Conservation (phyloP, 441 rosid genomes). For the Pelargonium citronellum region DNA sequence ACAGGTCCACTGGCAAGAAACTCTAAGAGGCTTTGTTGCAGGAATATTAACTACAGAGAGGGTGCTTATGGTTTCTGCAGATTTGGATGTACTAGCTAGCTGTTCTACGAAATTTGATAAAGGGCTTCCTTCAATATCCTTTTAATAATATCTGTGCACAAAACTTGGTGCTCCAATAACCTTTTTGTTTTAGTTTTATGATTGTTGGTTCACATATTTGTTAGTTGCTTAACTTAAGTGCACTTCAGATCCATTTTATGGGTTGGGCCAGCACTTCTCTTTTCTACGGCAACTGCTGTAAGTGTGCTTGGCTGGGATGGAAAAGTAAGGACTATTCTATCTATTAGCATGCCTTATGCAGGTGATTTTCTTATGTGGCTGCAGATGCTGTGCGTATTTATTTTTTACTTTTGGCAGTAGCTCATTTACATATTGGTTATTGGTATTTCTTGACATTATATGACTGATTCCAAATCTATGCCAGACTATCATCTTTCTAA, state of each 20-base stretch:
- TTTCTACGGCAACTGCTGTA: conserved; percentile 82
- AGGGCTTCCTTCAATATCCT: conserved; percentile 98
- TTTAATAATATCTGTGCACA: conserved; percentile 13
- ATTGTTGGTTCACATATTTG: conserved; percentile 23
- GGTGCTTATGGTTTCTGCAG: conserved; percentile 87
- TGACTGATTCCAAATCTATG: conserved; percentile 9
- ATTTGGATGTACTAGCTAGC: conserved; percentile 81
- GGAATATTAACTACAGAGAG: conserved; percentile 88
- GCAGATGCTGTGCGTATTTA: not conserved
- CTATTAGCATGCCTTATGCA: conserved; percentile 83
- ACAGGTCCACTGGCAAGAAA: conserved; percentile 97
- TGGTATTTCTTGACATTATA: conserved; percentile 1
- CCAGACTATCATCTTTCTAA: conserved; percentile 18
- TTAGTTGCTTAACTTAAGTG: conserved; percentile 50
- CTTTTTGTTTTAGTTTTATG: not conserved
- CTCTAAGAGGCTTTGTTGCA: conserved; percentile 84
- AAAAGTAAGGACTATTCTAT: conserved; percentile 75
- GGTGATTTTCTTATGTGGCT: conserved; percentile 38
- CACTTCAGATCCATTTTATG: conserved; percentile 93
- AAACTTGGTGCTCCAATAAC: conserved; percentile 12
- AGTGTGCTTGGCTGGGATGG: conserved; percentile 99
- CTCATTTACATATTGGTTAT: no score
- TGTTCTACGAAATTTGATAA: conserved; percentile 78
- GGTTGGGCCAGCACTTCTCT: conserved; percentile 97
- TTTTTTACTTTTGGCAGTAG: not conserved